phyloP scores from a whole-genome alignment of 2,329 filamentous ascomycete genomes.

The Neocatenulostroma microsporum region DNA sequence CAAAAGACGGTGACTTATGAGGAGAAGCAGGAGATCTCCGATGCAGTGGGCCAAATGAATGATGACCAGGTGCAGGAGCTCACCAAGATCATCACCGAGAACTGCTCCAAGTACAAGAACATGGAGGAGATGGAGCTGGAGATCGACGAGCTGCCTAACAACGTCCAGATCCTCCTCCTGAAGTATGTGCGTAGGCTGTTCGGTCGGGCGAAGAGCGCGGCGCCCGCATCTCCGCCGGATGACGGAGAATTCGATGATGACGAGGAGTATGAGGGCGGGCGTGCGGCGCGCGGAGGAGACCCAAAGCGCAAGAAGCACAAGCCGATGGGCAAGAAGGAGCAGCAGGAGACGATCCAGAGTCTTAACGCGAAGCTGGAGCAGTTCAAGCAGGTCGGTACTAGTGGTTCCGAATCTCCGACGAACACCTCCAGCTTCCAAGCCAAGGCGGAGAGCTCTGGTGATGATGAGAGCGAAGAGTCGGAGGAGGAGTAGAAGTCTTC shows the following conservation, averaged over 20 bases:
- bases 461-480: slow-evolving; percentile 29
- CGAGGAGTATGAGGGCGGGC: slow-evolving; percentile 44
- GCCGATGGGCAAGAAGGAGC: slow-evolving; percentile 66
- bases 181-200: slow-evolving; percentile 45
- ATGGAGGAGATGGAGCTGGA: slow-evolving; percentile 58
- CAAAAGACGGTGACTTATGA: slow-evolving; percentile 59
- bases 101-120: slow-evolving; percentile 60
- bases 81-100: slow-evolving; percentile 82
- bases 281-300: slow-evolving; percentile 25
- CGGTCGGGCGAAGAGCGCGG: slow-evolving; percentile 18
- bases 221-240: slow-evolving; percentile 22
- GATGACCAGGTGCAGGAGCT: slow-evolving; percentile 70
- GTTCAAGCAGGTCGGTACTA: slow-evolving; percentile 18
- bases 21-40: slow-evolving; percentile 85
- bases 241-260: slow-evolving; percentile 34
- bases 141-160: slow-evolving; percentile 51
- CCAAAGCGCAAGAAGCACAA: slow-evolving; percentile 64
- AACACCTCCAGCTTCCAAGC: slow-evolving; percentile 12
- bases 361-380: slow-evolving; percentile 51
- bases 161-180: slow-evolving; percentile 49
- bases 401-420: slow-evolving; percentile 18
- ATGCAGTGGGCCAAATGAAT: slow-evolving; percentile 52
- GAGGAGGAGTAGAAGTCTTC: slow-evolving; percentile 27
- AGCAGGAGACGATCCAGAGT: slow-evolving; percentile 59
- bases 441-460: slow-evolving; percentile 20